Evolutionary conservation across 73 alveolate species (phyloP), one percentile per base, ranked within the genome.

Genomic region (Blepharisma stoltei): DNA sequence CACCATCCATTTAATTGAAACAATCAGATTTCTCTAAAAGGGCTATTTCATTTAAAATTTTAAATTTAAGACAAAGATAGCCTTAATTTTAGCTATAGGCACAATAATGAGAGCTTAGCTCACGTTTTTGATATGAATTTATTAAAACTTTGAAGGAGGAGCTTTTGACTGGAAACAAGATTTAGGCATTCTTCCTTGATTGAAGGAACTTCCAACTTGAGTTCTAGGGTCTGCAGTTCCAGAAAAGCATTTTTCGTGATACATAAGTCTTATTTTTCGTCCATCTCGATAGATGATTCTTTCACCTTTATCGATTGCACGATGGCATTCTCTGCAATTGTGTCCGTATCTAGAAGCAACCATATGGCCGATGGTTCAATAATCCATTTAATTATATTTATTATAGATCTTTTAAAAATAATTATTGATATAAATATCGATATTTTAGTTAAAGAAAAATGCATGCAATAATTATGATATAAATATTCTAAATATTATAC

Each of bases 201-300:
- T 69, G 5, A n/a, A 69, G 60, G 45, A 14, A n/a, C 71, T 14
- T 1, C 79, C 79, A 14, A 9, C 14, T 53, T 69, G 65, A 44
- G 79, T 44, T n/a, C 79, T 25, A 0, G 79, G 79, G 27, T 69
- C 79, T 14, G 67, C 65, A 38, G 71, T 69, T 69, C 79, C 79
- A 2, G 67, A 44, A 25, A 69, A 69, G 80, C 79, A 69, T 44
- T 69, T 43, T n/a, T 69, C 37, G 27, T 69, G 79, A 69, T 69
- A 69, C 32, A 69, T n/a, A 0, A 69, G 65, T 46, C 79, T 69
- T 1, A 69, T 69, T 43, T 43, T 69, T 69, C 79, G 23, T 69
- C 79, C 79, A 46, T 69, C 79, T 1, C 79, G 18, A 44, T 44
- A 44, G 27, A 69, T 44, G n/a, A 69, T 53, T n/a, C 41, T 38